Evolutionary conservation across 208 protist species (phyloP), one percentile per base, ranked within the genome.

Genomic region (Leishmania braziliensis): DNA sequence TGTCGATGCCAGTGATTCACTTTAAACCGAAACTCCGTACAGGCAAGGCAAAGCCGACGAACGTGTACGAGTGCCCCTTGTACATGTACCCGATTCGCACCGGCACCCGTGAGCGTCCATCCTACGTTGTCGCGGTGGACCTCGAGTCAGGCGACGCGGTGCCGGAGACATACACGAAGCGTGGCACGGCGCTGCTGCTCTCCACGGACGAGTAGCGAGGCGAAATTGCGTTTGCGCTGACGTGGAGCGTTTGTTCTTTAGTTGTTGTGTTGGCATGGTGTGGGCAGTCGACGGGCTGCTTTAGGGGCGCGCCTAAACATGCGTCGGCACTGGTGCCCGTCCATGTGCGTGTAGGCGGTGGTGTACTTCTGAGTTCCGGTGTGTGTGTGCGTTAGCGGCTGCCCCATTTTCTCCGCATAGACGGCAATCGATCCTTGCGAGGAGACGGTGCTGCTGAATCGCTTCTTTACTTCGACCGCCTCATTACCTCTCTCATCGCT

Each of bases 51-150:
- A 90, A 93, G 75, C 82, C 87, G 12, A 48, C 65, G 48, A 82
- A 54, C 63, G 87, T 97, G 20, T 99, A 99, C 86, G 87, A 96
- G 86, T 99, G 98, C 83, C 99, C 99, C 29, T 77, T 97, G 78
- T 99, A 99, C 91, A 98, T 99, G 91, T 99, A 99, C 88, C 99
- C 99, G 9, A 70, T 99, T 8, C 93, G 99, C 73, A 99, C 97
- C 6, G 99, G 98, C 76, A 98, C 95, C 14, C 90, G 98, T 60
- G 98, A 99, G 90, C 89, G 98, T 14, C 98, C 98, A 1, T 99
- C 97, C 12, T 99, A 96, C 86, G 98, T 99, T 26, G 91, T 99
- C 29, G 92, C 90, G 18, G 97, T 99, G 33, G 98, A 99, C 72
- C 91, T 99, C 1, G 91, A 98, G 70, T 96, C 93, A 39, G 97